These are phyloP conservation scores for Syzygium aqueum DNA, from an alignment of 345 rosid genomes.

Conservation along the genomic window DNA sequence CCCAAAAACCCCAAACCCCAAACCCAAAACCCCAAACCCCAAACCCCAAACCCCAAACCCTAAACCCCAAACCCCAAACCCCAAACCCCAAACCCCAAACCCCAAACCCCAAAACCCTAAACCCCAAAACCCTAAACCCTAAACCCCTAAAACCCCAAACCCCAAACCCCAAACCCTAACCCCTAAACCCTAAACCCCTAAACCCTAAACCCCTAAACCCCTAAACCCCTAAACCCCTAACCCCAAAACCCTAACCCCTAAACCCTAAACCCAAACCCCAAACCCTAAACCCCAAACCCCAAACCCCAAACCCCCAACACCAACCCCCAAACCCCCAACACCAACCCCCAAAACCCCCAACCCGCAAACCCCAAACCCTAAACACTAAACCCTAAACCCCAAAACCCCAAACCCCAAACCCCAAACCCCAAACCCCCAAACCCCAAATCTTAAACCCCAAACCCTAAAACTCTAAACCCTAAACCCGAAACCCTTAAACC, in stretches of 20 bases:
- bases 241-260: slow-evolving; percentile 12
- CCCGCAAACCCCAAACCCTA: no score
- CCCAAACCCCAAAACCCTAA: slow-evolving; percentile 13
- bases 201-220: neutral
- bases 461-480: slow-evolving; percentile 6
- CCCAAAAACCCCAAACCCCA: slow-evolving; percentile 1
- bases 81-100: slow-evolving; percentile 13
- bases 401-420: neutral
- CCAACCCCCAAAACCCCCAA: slow-evolving; percentile 14
- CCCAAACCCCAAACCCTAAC: slow-evolving; percentile 16
- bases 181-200: slow-evolving; percentile 16
- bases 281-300: slow-evolving; percentile 3
- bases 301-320: slow-evolving; percentile 6
- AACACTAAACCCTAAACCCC: slow-evolving; percentile 9
- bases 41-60: slow-evolving; percentile 14
- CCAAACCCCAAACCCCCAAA: slow-evolving; percentile 11
- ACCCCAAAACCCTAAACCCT: slow-evolving; percentile 16
- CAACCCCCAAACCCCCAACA: slow-evolving; percentile 14
- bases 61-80: slow-evolving; percentile 15
- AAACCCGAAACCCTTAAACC: neutral
- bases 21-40: slow-evolving; percentile 14
- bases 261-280: neutral
- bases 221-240: neutral
- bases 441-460: slow-evolving; percentile 16
- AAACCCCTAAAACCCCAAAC: slow-evolving; percentile 6